Conservation (phyloP, 176 grass and related monocot species). For the Paspalum vaginatum region DNA sequence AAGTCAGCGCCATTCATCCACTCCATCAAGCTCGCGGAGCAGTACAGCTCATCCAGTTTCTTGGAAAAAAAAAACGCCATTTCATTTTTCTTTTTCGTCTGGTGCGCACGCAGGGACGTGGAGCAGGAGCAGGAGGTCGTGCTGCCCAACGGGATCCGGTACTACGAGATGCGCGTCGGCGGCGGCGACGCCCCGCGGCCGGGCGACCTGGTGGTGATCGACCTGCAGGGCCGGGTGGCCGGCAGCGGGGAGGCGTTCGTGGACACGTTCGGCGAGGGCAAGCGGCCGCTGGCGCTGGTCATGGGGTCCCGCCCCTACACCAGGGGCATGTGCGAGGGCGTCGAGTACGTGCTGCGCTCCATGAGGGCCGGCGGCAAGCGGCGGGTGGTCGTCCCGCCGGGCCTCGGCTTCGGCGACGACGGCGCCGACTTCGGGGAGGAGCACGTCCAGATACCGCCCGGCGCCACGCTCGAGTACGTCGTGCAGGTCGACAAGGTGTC, state of each 20-base stretch:
- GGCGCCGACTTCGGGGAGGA: slow-evolving; percentile 71
- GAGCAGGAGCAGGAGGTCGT: slow-evolving; percentile 78
- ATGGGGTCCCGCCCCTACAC: slow-evolving; percentile 97
- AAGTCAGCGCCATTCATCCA: slow-evolving; percentile 44
- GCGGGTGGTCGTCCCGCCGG: slow-evolving; percentile 65
- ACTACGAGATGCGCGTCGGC: slow-evolving; percentile 84
- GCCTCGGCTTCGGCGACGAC: slow-evolving; percentile 74
- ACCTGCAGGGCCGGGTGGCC: slow-evolving; percentile 72
- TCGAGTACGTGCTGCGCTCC: slow-evolving; percentile 68
- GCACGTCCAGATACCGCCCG: slow-evolving; percentile 45
- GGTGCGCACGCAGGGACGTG: slow-evolving; percentile 53
- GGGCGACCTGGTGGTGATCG: slow-evolving; percentile 88
- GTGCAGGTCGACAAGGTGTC: slow-evolving; percentile 97
- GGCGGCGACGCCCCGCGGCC: slow-evolving; percentile 64
- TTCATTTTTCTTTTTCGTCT: not conserved
- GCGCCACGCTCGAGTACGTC: slow-evolving; percentile 69
- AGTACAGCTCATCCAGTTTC: not conserved
- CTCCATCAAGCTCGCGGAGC: too few relatives aligned
- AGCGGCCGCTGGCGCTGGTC: slow-evolving; percentile 77
- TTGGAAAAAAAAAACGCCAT: not conserved
- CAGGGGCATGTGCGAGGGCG: slow-evolving; percentile 86
- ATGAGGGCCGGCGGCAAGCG: slow-evolving; percentile 84
- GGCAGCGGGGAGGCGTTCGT: slow-evolving; percentile 59
- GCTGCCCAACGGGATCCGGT: slow-evolving; percentile 90
- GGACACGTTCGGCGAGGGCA: slow-evolving; percentile 79